Conservation (phyloP, 495 filamentous ascomycete species). For the Aspergillus cavernicola region DNA sequence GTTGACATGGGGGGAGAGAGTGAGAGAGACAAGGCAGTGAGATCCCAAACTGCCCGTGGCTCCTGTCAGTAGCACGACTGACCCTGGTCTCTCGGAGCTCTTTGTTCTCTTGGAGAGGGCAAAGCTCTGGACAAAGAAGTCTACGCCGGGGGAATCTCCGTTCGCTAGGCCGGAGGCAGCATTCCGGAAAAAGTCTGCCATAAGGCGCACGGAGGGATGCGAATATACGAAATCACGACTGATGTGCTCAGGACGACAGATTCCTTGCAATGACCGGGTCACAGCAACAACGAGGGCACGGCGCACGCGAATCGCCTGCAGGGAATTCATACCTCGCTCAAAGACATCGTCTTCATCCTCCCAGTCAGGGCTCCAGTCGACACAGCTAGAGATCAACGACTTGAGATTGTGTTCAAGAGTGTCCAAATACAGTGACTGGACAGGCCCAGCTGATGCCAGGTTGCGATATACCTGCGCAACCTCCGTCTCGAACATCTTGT, state of each 20-base stretch:
- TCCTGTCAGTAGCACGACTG: conserved; percentile 41
- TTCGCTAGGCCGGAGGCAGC: not conserved
- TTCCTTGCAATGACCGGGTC: conserved; percentile 18
- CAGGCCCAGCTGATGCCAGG: conserved; percentile 13
- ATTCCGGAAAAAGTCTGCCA: not conserved
- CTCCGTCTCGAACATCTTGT: conserved; percentile 26
- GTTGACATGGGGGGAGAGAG: not conserved
- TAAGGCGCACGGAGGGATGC: conserved; percentile 11
- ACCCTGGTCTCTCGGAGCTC: not conserved
- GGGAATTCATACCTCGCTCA: conserved; percentile 35
- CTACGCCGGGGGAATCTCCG: not conserved
- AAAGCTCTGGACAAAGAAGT: not conserved
- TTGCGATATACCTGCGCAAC: conserved; percentile 25
- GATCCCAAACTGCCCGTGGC: conserved; percentile 46
- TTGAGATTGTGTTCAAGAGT: conserved; percentile 8
- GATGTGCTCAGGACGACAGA: not conserved
- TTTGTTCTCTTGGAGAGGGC: not conserved
- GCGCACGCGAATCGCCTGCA: conserved; percentile 29
- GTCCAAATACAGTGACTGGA: not conserved
- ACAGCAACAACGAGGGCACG: not conserved
- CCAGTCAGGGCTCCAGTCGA: conserved; percentile 9
- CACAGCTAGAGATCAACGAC: conserved; percentile 3
- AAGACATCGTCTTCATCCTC: conserved; percentile 25
- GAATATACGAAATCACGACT: conserved; percentile 25
- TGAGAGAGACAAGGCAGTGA: conserved; percentile 34